These are phyloP conservation scores for Peziza echinospora DNA, from an alignment of 495 filamentous ascomycete species.

Conservation along the genomic window DNA sequence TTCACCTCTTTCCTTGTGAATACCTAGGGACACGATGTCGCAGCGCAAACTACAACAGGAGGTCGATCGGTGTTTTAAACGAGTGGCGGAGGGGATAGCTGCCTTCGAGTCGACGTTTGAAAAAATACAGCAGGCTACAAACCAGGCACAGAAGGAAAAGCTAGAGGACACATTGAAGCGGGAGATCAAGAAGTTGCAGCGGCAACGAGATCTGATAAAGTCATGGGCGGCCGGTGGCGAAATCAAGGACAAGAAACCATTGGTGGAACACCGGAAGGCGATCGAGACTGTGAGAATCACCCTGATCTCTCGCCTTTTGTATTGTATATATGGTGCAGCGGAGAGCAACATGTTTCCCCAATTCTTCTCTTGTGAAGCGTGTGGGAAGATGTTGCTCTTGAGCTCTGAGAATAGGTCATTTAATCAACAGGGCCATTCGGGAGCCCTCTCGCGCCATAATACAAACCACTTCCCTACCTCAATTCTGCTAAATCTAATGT, in stretches of 20 bases:
- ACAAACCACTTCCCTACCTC: background rate
- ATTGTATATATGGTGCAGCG: constrained; percentile 1
- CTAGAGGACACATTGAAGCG: constrained; percentile 91
- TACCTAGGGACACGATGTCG: constrained; percentile 41
- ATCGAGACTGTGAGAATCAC: constrained; percentile 64
- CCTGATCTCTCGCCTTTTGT: constrained; percentile 7
- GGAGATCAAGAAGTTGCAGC: constrained; percentile 98
- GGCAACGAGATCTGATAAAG: constrained; percentile 95
- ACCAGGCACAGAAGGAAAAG: constrained; percentile 92
- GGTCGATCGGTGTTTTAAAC: constrained; percentile 97
- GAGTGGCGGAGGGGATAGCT: constrained; percentile 74
- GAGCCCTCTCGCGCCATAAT: background rate
- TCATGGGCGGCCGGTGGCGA: constrained; percentile 93
- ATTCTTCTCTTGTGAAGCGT: too few species aligned
- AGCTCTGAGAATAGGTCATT: too few species aligned
- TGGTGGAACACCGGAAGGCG: constrained; percentile 76
- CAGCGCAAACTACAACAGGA: constrained; percentile 89
- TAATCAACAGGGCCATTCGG: too few species aligned
- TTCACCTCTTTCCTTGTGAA: constrained; percentile 2
- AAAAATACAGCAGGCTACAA: constrained; percentile 76
- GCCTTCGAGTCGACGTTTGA: constrained; percentile 87
- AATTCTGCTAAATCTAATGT: background rate
- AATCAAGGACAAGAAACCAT: constrained; percentile 93
- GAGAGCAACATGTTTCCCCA: too few species aligned
- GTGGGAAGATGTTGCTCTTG: too few species aligned